phyloP scores from a whole-genome alignment of 306 rosid species.

The Sindora glabra region DNA sequence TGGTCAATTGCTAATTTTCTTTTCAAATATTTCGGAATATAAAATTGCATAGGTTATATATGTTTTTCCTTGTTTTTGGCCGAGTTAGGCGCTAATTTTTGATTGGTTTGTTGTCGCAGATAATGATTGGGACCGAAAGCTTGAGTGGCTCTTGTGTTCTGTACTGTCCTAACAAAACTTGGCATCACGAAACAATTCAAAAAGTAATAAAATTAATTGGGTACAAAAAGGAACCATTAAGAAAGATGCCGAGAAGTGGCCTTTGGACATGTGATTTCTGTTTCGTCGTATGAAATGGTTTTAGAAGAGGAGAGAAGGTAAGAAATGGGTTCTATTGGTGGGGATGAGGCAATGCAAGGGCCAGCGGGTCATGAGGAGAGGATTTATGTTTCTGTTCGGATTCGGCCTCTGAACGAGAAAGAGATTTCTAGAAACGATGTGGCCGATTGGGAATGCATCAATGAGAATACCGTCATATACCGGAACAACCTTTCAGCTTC shows the following conservation, averaged over 20 bases:
- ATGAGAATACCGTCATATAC: slow-evolving; percentile 67
- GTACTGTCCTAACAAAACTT: too few relatives aligned
- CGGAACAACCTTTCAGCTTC: slow-evolving; percentile 82
- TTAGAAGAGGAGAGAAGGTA: slow-evolving; percentile 19
- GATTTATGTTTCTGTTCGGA: slow-evolving; percentile 77
- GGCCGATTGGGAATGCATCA: slow-evolving; percentile 95
- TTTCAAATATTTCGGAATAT: too few relatives aligned
- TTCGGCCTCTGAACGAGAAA: slow-evolving; percentile 79
- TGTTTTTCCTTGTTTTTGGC: too few relatives aligned
- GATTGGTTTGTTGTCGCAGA: slow-evolving; percentile 60
- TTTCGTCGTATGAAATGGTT: slow-evolving; percentile 26
- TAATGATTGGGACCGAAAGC: slow-evolving; percentile 47
- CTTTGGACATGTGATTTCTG: slow-evolving; percentile 16
- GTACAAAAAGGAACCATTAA: too few relatives aligned
- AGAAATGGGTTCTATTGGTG: slow-evolving; percentile 67
- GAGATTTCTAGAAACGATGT: slow-evolving; percentile 65
- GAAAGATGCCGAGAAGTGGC: slow-evolving; percentile 19
- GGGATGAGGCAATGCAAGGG: slow-evolving; percentile 51
- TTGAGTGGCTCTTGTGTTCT: slow-evolving; percentile 39
- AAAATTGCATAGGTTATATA: too few relatives aligned
- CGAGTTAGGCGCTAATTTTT: slow-evolving; percentile 31
- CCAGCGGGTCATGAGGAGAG: slow-evolving; percentile 43
- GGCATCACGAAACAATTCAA: too few relatives aligned
- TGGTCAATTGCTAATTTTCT: slow-evolving; percentile 23
- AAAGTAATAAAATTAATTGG: too few relatives aligned